Conservation (phyloP, 768 basidiomycete species). For the Lactarius vividus region DNA sequence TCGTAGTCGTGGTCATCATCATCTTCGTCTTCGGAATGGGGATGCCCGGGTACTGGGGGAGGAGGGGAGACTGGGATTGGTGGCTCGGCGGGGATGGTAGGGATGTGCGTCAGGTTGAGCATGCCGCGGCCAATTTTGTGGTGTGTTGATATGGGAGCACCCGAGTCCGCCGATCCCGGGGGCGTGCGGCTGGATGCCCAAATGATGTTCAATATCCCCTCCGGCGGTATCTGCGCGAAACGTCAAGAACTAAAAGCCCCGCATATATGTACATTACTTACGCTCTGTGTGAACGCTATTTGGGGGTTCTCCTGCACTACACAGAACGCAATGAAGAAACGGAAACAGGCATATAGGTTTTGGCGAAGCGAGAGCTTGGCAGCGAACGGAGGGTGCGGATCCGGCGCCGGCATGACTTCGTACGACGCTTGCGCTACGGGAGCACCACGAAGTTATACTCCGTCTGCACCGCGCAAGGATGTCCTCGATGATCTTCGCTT, state of each 20-base stretch:
- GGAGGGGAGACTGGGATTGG: background rate
- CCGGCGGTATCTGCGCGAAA: slow-evolving; percentile 39
- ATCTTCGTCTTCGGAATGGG: background rate
- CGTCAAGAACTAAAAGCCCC: too few relatives aligned
- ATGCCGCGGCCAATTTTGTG: slow-evolving; percentile 39
- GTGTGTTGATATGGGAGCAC: slow-evolving; percentile 51
- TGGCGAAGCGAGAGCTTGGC: slow-evolving; percentile 41
- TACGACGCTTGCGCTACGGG: slow-evolving; percentile 57
- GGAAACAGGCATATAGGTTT: slow-evolving; percentile 36
- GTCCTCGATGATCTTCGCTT: slow-evolving; percentile 49
- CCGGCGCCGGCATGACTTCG: slow-evolving; percentile 57
- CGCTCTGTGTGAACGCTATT: slow-evolving; percentile 12
- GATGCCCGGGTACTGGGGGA: background rate
- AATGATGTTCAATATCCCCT: too few relatives aligned
- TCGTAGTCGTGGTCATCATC: background rate
- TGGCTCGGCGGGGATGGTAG: too few relatives aligned
- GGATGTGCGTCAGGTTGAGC: slow-evolving; percentile 30
- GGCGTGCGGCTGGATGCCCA: too few relatives aligned
- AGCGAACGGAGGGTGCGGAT: slow-evolving; percentile 47
- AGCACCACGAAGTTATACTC: slow-evolving; percentile 48
- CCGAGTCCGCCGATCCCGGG: slow-evolving; percentile 36
- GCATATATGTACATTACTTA: too few relatives aligned
- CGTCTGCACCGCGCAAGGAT: slow-evolving; percentile 50
- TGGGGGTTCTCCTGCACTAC: slow-evolving; percentile 9
- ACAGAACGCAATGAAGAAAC: background rate